Base-by-base conservation (phyloP, 208 protist genomes). In the Crithidia thermophila region DNA sequence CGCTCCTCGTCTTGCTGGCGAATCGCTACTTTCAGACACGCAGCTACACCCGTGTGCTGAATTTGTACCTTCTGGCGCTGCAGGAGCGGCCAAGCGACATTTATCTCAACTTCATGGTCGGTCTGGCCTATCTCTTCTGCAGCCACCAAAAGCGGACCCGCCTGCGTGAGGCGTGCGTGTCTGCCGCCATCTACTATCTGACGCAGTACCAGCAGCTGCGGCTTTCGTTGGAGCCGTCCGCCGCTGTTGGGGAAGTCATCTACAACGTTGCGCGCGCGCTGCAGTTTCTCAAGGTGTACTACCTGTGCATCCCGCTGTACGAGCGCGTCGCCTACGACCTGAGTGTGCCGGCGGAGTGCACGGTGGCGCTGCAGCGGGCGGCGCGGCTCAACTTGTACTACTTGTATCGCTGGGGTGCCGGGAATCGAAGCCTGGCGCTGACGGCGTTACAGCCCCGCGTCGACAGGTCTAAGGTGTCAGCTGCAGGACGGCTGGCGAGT, bases 241-340 rank as follows among this genome's bases (percentile, higher is more conserved):
- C 78, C 21, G 69, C 62, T 0, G 45, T 63, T 10, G 91, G 88
- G 13, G 91, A 96, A 80, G 82, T 82, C 8, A 63, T 91, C 14
- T 96, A 94, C 80, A 96, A 96, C 82, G 70, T 77, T n/a, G 91
- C 88, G 3, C 74, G 88, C 37, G 82, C 82, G 21, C 57, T 94
- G 30, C 91, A 96, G 43, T 92, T 87, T 58, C 75, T 96, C 25
- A 56, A 77, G 33, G 49, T 93, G 55, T 68, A 79, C 42, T 73
- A 93, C 51, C 79, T 93, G 45, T 79, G 77, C 69, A 58, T 88
- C 7, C 91, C 88, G 31, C 73, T 96, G 14, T 96, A 96, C 72
- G 80, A 92, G 58, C 81, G 85, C 46, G 81, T 96, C 27, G 82
- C 80, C 2, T 78, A 79, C 33, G 72, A 88, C 34, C 78, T 93